Percentiles rank a stretch among this genome's conserved stretches.
phyloP scores from a whole-genome alignment of 78 protist genomes.

The Dictyostelium brefeldianum region DNA sequence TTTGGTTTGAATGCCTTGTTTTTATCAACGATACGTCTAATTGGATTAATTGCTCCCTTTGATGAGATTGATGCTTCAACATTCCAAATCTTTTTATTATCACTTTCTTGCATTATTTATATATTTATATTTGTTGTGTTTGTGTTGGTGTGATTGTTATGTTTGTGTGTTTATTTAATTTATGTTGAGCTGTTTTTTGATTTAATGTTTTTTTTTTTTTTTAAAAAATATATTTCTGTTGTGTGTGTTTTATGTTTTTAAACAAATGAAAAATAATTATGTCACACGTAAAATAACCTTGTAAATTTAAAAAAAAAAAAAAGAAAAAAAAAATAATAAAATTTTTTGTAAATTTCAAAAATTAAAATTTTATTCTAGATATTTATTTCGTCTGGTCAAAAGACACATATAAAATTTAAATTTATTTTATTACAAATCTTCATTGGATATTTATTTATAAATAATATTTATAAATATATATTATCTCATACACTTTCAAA shows the following conservation, averaged over 20 bases:
- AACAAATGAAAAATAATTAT: background rate
- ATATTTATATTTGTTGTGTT: background rate
- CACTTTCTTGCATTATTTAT: background rate
- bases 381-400: too few species aligned
- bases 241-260: background rate
- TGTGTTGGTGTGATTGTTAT: background rate
- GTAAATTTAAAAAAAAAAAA: too few species aligned
- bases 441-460: too few species aligned
- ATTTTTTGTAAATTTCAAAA: background rate
- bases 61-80: constrained; percentile 78
- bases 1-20: constrained; percentile 79
- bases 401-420: too few species aligned
- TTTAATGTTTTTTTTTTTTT: too few species aligned
- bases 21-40: constrained; percentile 93
- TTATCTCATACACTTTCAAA: too few species aligned
- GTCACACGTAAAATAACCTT: background rate
- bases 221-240: too few species aligned
- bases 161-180: background rate
- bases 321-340: too few species aligned
- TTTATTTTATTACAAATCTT: too few species aligned
- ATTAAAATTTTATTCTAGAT: background rate
- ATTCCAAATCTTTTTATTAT: constrained; percentile 24
- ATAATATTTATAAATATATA: too few species aligned
- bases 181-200: too few species aligned
- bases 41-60: constrained; percentile 87